phyloP scores from a whole-genome alignment of 2,329 filamentous ascomycete species.

The Aphanocladium album region DNA sequence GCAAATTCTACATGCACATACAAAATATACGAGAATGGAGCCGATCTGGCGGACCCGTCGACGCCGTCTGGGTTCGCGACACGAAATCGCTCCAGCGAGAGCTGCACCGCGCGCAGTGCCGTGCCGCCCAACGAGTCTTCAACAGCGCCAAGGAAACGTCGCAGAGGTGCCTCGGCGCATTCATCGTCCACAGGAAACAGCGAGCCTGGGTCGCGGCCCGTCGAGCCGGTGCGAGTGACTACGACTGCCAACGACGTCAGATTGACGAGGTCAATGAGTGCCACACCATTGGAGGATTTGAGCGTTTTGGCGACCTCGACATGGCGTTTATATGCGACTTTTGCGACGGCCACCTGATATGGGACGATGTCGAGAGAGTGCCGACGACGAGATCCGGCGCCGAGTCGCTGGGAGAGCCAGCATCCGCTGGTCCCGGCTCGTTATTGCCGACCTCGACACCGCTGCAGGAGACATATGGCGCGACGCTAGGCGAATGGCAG shows the following conservation, averaged over 20 bases:
- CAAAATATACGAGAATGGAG: conserved; percentile 51
- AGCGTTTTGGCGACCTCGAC: conserved; percentile 49
- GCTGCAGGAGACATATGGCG: conserved; percentile 20
- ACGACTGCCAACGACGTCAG: conserved; percentile 33
- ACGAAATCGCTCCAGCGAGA: conserved; percentile 44
- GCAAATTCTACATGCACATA: conserved; percentile 42
- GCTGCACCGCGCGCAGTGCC: conserved; percentile 54
- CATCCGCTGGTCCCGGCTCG: conserved; percentile 22
- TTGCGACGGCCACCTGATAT: conserved; percentile 56
- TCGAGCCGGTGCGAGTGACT: conserved; percentile 22
- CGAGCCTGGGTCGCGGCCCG: conserved; percentile 27
- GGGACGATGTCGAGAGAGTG: conserved; percentile 51
- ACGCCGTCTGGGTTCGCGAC: conserved; percentile 51
- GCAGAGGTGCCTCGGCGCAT: conserved; percentile 51
- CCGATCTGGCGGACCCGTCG: conserved; percentile 49
- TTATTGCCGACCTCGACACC: conserved; percentile 18
- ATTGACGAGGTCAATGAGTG: conserved; percentile 48
- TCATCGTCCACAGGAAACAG: conserved; percentile 48
- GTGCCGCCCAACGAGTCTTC: conserved; percentile 52
- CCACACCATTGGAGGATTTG: conserved; percentile 49
- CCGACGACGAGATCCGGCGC: conserved; percentile 39
- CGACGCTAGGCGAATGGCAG: conserved; percentile 44
- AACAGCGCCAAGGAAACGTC: conserved; percentile 43
- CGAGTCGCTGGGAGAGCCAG: conserved; percentile 19
- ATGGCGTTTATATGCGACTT: conserved; percentile 57